Evolutionary conservation across 2,329 filamentous ascomycete genomes (phyloP).

Genomic region (Aspergillus brunneoviolaceus): DNA sequence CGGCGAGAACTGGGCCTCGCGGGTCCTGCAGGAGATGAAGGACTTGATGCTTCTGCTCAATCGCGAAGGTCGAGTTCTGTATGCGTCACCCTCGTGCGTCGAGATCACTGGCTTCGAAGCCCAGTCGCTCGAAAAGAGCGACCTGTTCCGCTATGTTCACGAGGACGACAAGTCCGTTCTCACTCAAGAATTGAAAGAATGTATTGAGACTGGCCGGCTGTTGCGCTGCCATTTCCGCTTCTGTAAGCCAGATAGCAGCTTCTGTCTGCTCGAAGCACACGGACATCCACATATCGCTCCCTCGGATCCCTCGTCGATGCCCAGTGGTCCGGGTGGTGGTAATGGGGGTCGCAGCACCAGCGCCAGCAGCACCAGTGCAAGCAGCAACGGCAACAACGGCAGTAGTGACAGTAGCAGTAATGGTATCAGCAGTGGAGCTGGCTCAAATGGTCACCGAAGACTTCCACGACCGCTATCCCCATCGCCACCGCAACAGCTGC

Average conservation of each 20-base stretch:
- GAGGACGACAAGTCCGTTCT: conserved; percentile 81
- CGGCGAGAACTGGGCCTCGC: conserved; percentile 67
- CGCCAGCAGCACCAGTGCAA: not conserved
- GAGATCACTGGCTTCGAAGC: conserved; percentile 72
- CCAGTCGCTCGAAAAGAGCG: conserved; percentile 69
- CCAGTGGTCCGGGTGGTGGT: conserved; percentile 37
- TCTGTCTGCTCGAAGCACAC: conserved; percentile 83
- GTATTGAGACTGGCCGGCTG: conserved; percentile 75
- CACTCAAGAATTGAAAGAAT: conserved; percentile 83
- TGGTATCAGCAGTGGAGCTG: not conserved
- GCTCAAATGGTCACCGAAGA: not conserved
- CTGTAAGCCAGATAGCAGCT: conserved; percentile 69
- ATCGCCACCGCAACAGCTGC: conserved; percentile 42
- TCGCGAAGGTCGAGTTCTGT: conserved; percentile 77
- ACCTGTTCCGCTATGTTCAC: conserved; percentile 81
- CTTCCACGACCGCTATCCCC: not conserved
- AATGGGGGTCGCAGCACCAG: not conserved
- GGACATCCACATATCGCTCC: conserved; percentile 84
- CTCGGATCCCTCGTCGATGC: conserved; percentile 22
- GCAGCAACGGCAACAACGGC: not conserved
- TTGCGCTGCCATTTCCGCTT: conserved; percentile 86
- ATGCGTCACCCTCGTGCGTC: conserved; percentile 77
- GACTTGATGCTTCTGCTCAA: conserved; percentile 88
- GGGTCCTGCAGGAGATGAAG: conserved; percentile 83
- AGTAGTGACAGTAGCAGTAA: not conserved